phyloP scores from a whole-genome alignment of 306 rosid species.

The Sicyos edulis region DNA sequence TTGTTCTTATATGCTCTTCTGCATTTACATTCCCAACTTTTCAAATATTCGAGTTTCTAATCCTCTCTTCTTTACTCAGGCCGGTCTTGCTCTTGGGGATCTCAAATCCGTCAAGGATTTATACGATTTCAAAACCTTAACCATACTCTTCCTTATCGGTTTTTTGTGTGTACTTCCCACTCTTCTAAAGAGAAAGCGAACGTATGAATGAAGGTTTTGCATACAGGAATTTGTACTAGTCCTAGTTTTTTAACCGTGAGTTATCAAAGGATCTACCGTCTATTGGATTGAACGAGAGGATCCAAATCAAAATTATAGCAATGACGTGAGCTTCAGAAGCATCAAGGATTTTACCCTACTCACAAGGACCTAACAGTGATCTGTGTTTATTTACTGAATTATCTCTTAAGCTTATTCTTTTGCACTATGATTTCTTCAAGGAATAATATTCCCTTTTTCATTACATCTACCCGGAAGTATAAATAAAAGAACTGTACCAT shows the following conservation, averaged over 20 bases:
- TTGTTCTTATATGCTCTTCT: not conserved
- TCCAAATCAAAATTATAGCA: not conserved
- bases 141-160: constrained; percentile 85
- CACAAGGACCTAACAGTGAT: not conserved
- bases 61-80: constrained; percentile 40
- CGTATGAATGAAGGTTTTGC: constrained; percentile 56
- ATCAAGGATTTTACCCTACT: not conserved
- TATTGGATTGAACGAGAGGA: not conserved
- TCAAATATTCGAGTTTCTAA: not conserved
- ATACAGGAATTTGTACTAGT: not conserved
- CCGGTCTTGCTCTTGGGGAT: constrained; percentile 99
- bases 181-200: constrained; percentile 79
- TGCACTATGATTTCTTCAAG: not conserved
- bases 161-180: constrained; percentile 64
- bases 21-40: not conserved
- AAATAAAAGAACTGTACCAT: not conserved
- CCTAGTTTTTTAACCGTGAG: not conserved
- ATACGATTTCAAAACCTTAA: constrained; percentile 77
- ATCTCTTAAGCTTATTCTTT: not conserved
- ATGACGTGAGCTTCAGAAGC: not conserved
- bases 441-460: not conserved
- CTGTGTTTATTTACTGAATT: not conserved
- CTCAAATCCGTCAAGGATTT: constrained; percentile 89
- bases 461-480: not conserved
- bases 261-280: not conserved